Conservation (phyloP, 768 basidiomycete genomes). For the Trametes gibbosa region DNA sequence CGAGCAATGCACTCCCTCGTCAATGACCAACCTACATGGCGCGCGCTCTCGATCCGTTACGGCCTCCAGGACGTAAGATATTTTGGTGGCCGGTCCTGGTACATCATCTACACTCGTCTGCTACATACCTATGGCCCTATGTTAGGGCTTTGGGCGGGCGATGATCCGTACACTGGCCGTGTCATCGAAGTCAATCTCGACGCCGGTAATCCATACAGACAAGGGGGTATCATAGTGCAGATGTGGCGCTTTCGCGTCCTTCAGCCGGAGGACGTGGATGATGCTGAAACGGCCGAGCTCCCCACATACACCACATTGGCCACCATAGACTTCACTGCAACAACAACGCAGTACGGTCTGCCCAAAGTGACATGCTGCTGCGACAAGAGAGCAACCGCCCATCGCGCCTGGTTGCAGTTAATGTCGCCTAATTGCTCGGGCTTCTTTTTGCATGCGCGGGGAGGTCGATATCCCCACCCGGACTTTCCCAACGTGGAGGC, state of each 20-base stretch:
- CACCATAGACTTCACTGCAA: constrained; percentile 8
- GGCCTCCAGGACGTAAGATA: constrained; percentile 9
- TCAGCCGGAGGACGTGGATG: constrained; percentile 18
- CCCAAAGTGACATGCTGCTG: neutral
- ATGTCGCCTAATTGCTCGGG: constrained; percentile 7
- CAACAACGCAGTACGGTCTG: neutral
- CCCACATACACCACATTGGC: constrained; percentile 5
- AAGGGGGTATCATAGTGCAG: constrained; percentile 15
- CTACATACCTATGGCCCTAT: constrained; percentile 18
- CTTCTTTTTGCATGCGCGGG: constrained; percentile 17
- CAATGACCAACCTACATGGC: constrained; percentile 16
- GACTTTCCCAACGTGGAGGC: constrained; percentile 6
- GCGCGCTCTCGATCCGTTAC: constrained; percentile 2
- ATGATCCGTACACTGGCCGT: constrained; percentile 19
- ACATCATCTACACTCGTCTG: constrained; percentile 11
- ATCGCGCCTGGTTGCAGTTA: constrained; percentile 1
- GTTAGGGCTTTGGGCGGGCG: constrained; percentile 22
- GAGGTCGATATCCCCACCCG: constrained; percentile 15
- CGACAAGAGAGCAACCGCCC: neutral
- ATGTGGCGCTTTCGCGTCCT: constrained; percentile 12
- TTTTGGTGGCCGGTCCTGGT: constrained; percentile 20
- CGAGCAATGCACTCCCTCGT: constrained; percentile 3
- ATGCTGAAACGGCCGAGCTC: constrained; percentile 6
- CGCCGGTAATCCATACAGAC: neutral
- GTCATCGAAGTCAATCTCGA: constrained; percentile 15